Base-by-base conservation (phyloP, 108 stramenopile species). In the Cyclostephanos invisitatus region DNA sequence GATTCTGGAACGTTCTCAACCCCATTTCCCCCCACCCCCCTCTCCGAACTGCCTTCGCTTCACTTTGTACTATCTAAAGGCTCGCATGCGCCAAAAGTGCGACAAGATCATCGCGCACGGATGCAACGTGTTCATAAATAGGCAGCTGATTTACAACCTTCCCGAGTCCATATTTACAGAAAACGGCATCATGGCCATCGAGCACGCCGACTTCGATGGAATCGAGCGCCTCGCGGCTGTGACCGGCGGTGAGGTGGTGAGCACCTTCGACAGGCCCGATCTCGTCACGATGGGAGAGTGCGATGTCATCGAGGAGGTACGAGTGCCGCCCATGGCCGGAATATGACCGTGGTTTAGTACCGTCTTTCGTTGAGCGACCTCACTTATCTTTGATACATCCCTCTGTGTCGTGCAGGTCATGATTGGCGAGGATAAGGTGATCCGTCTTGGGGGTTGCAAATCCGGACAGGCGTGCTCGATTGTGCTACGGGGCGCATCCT, bases 131-230 rank as follows among this genome's bases (percentile, higher is more conserved):
- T 99, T 99, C 89, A 94, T 99, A 83, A 99, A 99, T 83, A 86
- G 99, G 38, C 99, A 99, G 83, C 85, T 99, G 57, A 98, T 99
- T 77, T 99, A 99, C 90, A 98, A 99, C 77, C 97, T 94, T 70
- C 98, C 99, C 6, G 98, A 98, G 81, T 85, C 85, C 17, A 85
- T 99, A 40, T 99, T 99, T 74, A 97, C 98, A 10, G 96, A 98
- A 53, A 82, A 86, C 8, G 96, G 96, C 0, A 83, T 99, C 53
- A 98, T 99, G 97, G 94, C 96, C 28, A 98, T 99, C 74, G 99
- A 99, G 85, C 99, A 99, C 84, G 99, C 99, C 28, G 99, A 99
- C 83, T 99, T 99, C 83, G 99, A 99, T 56, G 99, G 99, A 2
- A 92, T 98, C 40, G 99, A 99, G 75, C 94, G 97, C 24, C 88